These are phyloP conservation scores for Chlamydomonas schloesseri DNA, from an alignment of 139 green algal species.

Conservation along the genomic window DNA sequence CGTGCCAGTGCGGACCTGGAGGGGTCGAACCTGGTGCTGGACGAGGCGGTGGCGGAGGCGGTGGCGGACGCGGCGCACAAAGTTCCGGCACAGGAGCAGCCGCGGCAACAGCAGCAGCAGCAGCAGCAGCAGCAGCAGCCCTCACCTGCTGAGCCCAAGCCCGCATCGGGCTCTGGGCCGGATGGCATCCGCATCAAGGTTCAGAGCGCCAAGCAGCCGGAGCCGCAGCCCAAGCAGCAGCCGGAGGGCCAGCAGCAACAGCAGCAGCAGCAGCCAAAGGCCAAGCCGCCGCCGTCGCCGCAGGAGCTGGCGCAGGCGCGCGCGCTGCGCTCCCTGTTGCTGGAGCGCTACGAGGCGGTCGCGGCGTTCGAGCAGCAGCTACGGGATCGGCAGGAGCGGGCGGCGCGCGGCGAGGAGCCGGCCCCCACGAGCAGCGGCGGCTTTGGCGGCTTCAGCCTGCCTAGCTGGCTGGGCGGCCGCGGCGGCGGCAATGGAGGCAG, in stretches of 20 bases:
- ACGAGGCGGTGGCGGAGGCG: background rate
- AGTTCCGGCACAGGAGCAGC: background rate
- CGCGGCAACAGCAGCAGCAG: too few species aligned
- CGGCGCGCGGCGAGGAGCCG: background rate
- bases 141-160: background rate
- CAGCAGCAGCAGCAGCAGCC: background rate
- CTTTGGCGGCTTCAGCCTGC: too few species aligned
- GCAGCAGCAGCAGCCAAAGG: background rate
- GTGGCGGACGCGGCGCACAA: background rate
- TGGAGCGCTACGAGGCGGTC: conserved; percentile 36
- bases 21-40: background rate
- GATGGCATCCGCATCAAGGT: too few species aligned
- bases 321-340: conserved; percentile 22
- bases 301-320: conserved; percentile 22
- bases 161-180: too few species aligned
- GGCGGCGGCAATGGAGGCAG: too few species aligned
- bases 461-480: too few species aligned
- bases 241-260: background rate
- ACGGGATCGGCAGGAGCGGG: background rate
- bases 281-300: background rate
- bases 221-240: background rate
- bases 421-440: too few species aligned
- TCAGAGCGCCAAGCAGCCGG: too few species aligned
- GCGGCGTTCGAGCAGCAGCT: background rate
- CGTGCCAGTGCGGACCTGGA: background rate